These are phyloP conservation scores for Singerocomus inundabilis DNA, from an alignment of 1,284 basidiomycete species.

Conservation along the genomic window DNA sequence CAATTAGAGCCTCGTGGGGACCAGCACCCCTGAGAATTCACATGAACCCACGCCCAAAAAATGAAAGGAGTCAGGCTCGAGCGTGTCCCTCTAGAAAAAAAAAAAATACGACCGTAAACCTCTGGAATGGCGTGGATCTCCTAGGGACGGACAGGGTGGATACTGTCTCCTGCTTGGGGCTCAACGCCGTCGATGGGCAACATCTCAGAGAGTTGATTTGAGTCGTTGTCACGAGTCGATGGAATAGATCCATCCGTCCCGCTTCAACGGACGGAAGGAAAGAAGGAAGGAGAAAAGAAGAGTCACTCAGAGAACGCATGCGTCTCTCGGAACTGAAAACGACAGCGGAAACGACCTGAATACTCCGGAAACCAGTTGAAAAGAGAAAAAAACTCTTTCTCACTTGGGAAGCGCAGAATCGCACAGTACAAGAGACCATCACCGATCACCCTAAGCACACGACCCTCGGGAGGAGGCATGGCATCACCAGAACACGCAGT, in stretches of 20 bases:
- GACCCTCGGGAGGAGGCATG: constrained; percentile 7
- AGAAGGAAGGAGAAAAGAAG: constrained; percentile 6
- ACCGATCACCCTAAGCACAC: constrained; percentile 25
- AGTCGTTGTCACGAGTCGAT: constrained; percentile 9
- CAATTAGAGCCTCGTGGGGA: too few species aligned
- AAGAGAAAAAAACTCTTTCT: constrained; percentile 19
- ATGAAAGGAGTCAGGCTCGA: constrained; percentile 24
- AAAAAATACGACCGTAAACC: too few species aligned
- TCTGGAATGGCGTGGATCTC: too few species aligned
- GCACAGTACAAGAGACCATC: too few species aligned
- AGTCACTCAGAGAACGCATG: constrained; percentile 1
- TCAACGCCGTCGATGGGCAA: constrained; percentile 21
- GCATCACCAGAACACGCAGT: constrained; percentile 24
- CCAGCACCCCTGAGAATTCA: too few species aligned
- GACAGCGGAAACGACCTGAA: not conserved
- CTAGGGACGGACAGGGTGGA: too few species aligned
- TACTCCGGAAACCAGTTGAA: too few species aligned
- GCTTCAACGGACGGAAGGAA: not conserved
- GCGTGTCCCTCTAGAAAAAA: too few species aligned
- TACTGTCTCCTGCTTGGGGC: too few species aligned
- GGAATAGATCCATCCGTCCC: constrained; percentile 11
- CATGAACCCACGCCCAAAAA: too few species aligned
- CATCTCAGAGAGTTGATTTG: constrained; percentile 1
- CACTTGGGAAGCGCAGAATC: constrained; percentile 15
- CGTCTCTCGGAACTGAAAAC: constrained; percentile 5